A percentile compares a stretch with the other conserved stretches of the same genome.
Conservation (phyloP, 2,329 filamentous ascomycete genomes). For the Bimuria novae-zelandiae region DNA sequence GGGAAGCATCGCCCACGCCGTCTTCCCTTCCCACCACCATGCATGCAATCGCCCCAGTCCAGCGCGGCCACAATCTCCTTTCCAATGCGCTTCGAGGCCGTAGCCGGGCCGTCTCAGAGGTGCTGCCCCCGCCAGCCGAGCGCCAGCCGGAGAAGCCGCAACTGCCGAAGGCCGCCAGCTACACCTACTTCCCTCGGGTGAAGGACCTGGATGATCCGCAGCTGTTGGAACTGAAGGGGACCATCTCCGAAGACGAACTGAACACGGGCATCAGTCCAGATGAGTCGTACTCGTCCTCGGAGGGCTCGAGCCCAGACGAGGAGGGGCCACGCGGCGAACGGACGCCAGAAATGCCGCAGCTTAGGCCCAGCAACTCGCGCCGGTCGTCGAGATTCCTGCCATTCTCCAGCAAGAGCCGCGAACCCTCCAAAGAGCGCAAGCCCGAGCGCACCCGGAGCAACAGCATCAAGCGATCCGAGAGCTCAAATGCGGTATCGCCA, state of each 20-base stretch:
- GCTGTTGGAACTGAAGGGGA: constrained; percentile 34
- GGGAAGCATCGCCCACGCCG: constrained; percentile 11
- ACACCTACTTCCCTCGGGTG: constrained; percentile 48
- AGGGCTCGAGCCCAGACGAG: constrained; percentile 51
- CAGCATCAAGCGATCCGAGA: constrained; percentile 29
- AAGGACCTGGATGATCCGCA: constrained; percentile 41
- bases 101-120: constrained; percentile 41
- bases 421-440: constrained; percentile 37
- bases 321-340: constrained; percentile 34
- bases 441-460: constrained; percentile 34
- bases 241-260: constrained; percentile 40
- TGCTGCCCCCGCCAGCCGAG: constrained; percentile 26
- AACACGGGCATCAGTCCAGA: constrained; percentile 36
- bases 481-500: constrained; percentile 30
- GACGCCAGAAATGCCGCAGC: constrained; percentile 35
- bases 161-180: constrained; percentile 47
- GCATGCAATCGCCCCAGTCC: constrained; percentile 39
- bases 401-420: constrained; percentile 42
- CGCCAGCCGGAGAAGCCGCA: constrained; percentile 29
- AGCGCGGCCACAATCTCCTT: constrained; percentile 36
- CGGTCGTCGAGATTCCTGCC: constrained; percentile 42
- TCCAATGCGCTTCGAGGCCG: constrained; percentile 36
- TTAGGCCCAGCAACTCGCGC: constrained; percentile 39
- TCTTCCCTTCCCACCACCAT: constrained; percentile 27
- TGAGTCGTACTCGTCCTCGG: constrained; percentile 47